Conservation (phyloP, 2,329 filamentous ascomycete genomes). For the Colletotrichum musicola region DNA sequence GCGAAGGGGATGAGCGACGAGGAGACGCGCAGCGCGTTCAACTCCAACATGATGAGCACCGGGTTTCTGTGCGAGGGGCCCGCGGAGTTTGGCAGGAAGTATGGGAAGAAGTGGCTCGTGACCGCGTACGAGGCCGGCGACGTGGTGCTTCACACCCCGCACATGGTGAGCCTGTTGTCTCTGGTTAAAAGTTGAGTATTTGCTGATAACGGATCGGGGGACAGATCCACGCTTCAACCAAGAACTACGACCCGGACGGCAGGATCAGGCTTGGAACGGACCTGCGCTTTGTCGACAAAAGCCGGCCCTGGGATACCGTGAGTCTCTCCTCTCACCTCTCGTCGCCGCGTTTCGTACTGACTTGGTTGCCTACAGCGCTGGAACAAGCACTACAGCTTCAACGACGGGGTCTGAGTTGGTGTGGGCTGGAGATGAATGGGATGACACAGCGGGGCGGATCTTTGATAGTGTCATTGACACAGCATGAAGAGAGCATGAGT, state of each 20-base stretch:
- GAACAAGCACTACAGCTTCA: constrained; percentile 31
- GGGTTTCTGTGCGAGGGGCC: constrained; percentile 60
- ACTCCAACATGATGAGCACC: constrained; percentile 69
- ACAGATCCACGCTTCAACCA: constrained; percentile 64
- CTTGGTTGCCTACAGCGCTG: constrained; percentile 9
- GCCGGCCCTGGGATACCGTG: constrained; percentile 63
- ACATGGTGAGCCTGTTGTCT: constrained; percentile 43
- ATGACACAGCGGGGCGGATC: too few relatives aligned
- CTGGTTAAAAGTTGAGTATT: too few relatives aligned
- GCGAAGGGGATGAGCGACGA: constrained; percentile 64
- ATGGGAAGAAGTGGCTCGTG: constrained; percentile 51
- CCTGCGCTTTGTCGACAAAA: constrained; percentile 65
- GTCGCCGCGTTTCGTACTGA: neutral
- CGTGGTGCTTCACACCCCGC: constrained; percentile 53
- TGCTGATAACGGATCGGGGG: neutral
- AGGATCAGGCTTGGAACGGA: constrained; percentile 68
- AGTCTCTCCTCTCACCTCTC: neutral
- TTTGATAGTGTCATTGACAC: too few relatives aligned
- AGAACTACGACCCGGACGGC: constrained; percentile 65
- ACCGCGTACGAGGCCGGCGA: constrained; percentile 55
- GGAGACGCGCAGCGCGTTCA: constrained; percentile 65
- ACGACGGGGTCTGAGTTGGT: constrained; percentile 7
- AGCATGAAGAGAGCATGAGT: neutral
- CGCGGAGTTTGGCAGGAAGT: constrained; percentile 45
- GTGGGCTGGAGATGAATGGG: neutral